phyloP scores from a whole-genome alignment of 2,329 filamentous ascomycete species.

The Graphiopsis chlorocephala region DNA sequence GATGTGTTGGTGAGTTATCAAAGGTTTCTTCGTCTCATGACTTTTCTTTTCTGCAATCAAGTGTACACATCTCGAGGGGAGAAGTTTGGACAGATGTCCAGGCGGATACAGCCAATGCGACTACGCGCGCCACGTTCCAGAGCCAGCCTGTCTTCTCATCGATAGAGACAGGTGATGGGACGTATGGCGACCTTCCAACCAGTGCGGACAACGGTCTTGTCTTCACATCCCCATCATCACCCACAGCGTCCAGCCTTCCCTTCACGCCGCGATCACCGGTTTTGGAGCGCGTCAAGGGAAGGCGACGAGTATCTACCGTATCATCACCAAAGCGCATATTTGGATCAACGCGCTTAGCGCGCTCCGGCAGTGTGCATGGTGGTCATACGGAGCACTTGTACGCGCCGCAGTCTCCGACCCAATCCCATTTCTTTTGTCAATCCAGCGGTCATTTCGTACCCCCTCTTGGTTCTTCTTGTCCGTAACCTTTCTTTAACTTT shows the following conservation, averaged over 20 bases:
- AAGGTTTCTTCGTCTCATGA: slow-evolving; percentile 38
- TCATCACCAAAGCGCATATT: slow-evolving; percentile 18
- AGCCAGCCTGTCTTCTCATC: background rate
- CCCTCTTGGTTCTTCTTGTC: slow-evolving; percentile 42
- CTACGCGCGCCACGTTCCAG: background rate
- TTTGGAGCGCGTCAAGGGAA: slow-evolving; percentile 24
- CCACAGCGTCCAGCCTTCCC: slow-evolving; percentile 23
- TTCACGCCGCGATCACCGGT: slow-evolving; percentile 21
- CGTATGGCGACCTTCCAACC: background rate
- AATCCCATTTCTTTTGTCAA: slow-evolving; percentile 36
- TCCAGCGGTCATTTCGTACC: slow-evolving; percentile 36
- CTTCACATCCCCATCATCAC: background rate
- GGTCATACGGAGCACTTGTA: slow-evolving; percentile 6
- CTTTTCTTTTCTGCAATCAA: slow-evolving; percentile 16
- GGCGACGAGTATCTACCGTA: slow-evolving; percentile 16
- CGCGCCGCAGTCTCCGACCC: slow-evolving; percentile 17
- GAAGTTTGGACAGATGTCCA: background rate
- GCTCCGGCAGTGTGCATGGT: slow-evolving; percentile 12
- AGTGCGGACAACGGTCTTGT: background rate
- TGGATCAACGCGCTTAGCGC: slow-evolving; percentile 12
- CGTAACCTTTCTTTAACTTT: slow-evolving; percentile 32
- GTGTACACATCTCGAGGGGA: background rate
- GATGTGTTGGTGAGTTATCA: slow-evolving; percentile 51
- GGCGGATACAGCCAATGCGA: slow-evolving; percentile 4
- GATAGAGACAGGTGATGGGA: background rate